These are phyloP conservation scores for Neoboletus brunneissimus DNA, from an alignment of 768 basidiomycete species.

Conservation along the genomic window DNA sequence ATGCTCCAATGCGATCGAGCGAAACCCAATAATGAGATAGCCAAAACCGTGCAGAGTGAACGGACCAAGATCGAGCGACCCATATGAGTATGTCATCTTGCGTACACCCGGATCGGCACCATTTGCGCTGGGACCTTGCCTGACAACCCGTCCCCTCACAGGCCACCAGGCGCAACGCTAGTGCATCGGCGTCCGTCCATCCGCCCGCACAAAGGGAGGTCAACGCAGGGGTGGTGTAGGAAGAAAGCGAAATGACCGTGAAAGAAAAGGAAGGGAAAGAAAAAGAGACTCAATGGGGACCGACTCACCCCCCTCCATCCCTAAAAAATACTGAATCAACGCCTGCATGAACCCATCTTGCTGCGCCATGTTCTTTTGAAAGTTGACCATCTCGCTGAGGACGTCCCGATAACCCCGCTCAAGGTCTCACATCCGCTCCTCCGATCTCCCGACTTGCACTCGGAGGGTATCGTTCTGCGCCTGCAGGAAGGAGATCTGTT, in stretches of 20 bases:
- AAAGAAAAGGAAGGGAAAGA: not conserved
- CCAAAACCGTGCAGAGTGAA: not conserved
- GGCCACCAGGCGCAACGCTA: not conserved
- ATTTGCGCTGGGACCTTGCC: not conserved
- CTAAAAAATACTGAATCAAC: constrained; percentile 77
- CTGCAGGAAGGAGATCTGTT: constrained; percentile 28
- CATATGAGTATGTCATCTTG: not conserved
- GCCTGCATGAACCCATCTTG: constrained; percentile 84
- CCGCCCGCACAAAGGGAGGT: not conserved
- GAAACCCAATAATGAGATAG: not conserved
- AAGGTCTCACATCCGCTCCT: constrained; percentile 54
- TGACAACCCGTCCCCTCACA: not conserved
- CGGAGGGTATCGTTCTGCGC: constrained; percentile 33
- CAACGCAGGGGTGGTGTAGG: not conserved
- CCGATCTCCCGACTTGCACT: constrained; percentile 35
- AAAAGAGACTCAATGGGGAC: constrained; percentile 14
- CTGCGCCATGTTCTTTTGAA: constrained; percentile 73
- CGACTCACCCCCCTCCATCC: constrained; percentile 57
- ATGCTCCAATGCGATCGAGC: not conserved
- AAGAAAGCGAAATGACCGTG: not conserved
- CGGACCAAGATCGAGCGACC: too few relatives aligned
- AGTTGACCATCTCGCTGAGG: constrained; percentile 67
- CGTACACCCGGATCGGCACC: not conserved
- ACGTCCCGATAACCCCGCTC: constrained; percentile 67
- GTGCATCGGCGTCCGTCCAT: not conserved